These are phyloP conservation scores for Neurospora sp. DNA, from an alignment of 2,329 filamentous ascomycete genomes.

Conservation along the genomic window DNA sequence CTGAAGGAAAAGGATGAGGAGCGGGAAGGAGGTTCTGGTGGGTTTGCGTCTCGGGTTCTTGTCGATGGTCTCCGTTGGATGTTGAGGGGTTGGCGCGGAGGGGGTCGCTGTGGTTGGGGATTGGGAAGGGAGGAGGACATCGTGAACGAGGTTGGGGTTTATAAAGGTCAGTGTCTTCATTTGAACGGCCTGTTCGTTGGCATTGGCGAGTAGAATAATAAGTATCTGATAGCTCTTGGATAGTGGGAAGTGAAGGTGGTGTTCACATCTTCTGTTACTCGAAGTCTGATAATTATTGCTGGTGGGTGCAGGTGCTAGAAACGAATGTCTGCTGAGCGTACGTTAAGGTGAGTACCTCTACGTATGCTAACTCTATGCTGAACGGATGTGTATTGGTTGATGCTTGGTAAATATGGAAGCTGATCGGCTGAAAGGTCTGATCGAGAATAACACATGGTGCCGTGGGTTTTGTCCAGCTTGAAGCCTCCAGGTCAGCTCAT, in stretches of 20 bases:
- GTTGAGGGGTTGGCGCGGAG: background rate
- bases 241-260: background rate
- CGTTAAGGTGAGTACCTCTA: background rate
- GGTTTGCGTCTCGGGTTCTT: background rate
- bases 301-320: background rate
- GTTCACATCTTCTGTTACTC: background rate
- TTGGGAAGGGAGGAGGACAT: background rate
- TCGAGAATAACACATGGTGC: background rate
- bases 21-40: background rate
- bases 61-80: background rate
- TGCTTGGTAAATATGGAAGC: background rate
- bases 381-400: background rate
- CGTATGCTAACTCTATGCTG: background rate
- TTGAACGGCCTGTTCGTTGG: background rate
- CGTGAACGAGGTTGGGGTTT: background rate
- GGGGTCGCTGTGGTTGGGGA: background rate
- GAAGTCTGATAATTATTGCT: background rate
- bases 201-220: background rate
- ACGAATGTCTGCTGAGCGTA: background rate
- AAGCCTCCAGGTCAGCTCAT: background rate
- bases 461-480: background rate
- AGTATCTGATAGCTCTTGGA: background rate
- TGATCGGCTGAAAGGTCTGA: background rate
- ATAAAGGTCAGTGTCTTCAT: background rate
- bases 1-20: background rate